Percentiles rank a stretch among this genome's conserved stretches.
Evolutionary conservation across 169 alveolate species (phyloP).

Genomic region (Toxoplasma gondii): DNA sequence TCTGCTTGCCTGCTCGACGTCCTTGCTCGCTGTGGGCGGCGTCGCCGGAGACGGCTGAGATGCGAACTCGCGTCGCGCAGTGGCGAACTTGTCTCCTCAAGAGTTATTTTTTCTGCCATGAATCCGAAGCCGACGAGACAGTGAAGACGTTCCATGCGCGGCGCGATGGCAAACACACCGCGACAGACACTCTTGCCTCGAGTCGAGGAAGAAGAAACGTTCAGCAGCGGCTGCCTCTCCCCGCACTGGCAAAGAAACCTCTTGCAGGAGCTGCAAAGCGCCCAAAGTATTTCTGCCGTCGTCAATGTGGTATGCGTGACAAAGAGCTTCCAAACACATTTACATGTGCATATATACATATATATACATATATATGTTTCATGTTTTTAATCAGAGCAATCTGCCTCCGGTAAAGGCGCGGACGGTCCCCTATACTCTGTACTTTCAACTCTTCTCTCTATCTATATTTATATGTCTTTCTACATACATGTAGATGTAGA

Average conservation of each 20-base stretch:
- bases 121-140: background rate
- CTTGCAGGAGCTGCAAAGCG: background rate
- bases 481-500: no score
- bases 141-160: background rate
- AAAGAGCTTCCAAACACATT: no score
- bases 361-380: no score
- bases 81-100: background rate
- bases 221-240: slow-evolving; percentile 7
- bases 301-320: slow-evolving; percentile 11
- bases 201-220: background rate
- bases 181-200: background rate
- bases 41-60: background rate
- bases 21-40: background rate
- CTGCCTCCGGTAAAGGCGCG: no score
- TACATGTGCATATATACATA: no score
- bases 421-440: no score
- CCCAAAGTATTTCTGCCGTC: slow-evolving; percentile 12
- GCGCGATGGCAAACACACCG: background rate
- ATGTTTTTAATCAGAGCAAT: no score
- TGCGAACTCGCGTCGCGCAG: background rate
- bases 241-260: slow-evolving; percentile 11
- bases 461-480: no score
- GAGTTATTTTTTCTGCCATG: background rate
- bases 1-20: no score
- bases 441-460: no score